A percentile compares a stretch with the other conserved stretches of the same genome.
Evolutionary conservation across 1,139 yeast species (phyloP).

Genomic region (Yamadazyma kanchanaburiensis): DNA sequence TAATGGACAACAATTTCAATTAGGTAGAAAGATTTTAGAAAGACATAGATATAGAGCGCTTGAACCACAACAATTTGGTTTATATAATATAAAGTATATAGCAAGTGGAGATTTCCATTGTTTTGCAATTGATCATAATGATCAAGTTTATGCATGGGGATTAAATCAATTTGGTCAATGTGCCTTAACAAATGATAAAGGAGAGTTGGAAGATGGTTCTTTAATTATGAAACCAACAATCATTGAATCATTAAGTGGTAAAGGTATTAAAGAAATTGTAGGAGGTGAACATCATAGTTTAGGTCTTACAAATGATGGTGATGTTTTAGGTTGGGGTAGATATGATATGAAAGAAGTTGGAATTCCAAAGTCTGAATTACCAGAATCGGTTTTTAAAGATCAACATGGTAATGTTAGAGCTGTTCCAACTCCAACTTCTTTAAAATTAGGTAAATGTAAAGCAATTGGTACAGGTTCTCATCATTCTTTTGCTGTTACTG

Average conservation of each 20-base stretch:
- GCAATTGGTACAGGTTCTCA: constrained; percentile 83
- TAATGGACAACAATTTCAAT: constrained; percentile 87
- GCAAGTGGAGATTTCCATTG: constrained; percentile 96
- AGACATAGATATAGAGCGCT: constrained; percentile 68
- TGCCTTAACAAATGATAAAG: constrained; percentile 60
- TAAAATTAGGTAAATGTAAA: constrained; percentile 49
- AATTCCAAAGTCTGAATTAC: constrained; percentile 58
- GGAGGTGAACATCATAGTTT: constrained; percentile 96
- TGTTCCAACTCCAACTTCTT: constrained; percentile 79
- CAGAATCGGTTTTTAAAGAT: constrained; percentile 69
- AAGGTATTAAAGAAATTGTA: constrained; percentile 59
- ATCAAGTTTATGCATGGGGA: constrained; percentile 86
- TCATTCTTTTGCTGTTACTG: constrained; percentile 82
- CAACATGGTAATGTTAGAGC: constrained; percentile 79
- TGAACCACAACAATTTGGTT: constrained; percentile 75
- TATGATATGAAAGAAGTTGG: constrained; percentile 93
- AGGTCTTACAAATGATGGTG: constrained; percentile 69
- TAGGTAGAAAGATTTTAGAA: constrained; percentile 80
- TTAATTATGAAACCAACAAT: constrained; percentile 74
- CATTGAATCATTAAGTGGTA: constrained; percentile 56
- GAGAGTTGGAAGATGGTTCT: constrained; percentile 76
- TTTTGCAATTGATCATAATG: constrained; percentile 79
- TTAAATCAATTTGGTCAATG: constrained; percentile 95
- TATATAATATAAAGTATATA: constrained; percentile 71
- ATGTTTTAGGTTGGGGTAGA: constrained; percentile 83